Evolutionary conservation across 2,329 filamentous ascomycete species (phyloP).

Genomic region (Fusarium fujikuroi): DNA sequence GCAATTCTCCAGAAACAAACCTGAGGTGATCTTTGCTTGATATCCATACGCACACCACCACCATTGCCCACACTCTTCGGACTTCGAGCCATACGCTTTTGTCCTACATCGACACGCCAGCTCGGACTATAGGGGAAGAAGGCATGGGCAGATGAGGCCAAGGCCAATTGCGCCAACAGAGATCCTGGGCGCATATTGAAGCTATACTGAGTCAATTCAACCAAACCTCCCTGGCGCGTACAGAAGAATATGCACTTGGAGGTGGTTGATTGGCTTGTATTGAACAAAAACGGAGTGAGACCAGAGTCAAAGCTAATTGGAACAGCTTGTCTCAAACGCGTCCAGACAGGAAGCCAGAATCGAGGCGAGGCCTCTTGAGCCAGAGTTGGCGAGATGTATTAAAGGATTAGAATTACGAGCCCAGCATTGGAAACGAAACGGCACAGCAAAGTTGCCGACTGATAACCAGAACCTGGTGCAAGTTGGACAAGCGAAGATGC

Average conservation of each 20-base stretch:
- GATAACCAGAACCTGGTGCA: conserved; percentile 31
- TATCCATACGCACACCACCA: conserved; percentile 52
- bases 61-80: conserved; percentile 33
- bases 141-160: conserved; percentile 58
- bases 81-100: conserved; percentile 37
- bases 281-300: conserved; percentile 2
- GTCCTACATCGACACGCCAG: conserved; percentile 48
- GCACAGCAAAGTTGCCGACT: conserved; percentile 36
- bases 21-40: conserved; percentile 52
- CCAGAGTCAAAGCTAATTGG: conserved; percentile 19
- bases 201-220: conserved; percentile 9
- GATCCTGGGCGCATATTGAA: conserved; percentile 55
- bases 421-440: conserved; percentile 41
- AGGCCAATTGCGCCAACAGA: conserved; percentile 57
- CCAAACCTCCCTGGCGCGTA: background rate
- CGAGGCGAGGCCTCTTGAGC: conserved; percentile 26
- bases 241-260: background rate
- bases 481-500: conserved; percentile 31
- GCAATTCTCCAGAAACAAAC: conserved; percentile 43
- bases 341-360: conserved; percentile 14
- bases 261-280: conserved; percentile 6
- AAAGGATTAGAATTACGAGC: conserved; percentile 47
- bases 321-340: conserved; percentile 35
- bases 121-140: conserved; percentile 59
- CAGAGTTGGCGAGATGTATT: conserved; percentile 38